Conservation (phyloP, 1,139 yeast species). For the Yamadazyma aaseri region DNA sequence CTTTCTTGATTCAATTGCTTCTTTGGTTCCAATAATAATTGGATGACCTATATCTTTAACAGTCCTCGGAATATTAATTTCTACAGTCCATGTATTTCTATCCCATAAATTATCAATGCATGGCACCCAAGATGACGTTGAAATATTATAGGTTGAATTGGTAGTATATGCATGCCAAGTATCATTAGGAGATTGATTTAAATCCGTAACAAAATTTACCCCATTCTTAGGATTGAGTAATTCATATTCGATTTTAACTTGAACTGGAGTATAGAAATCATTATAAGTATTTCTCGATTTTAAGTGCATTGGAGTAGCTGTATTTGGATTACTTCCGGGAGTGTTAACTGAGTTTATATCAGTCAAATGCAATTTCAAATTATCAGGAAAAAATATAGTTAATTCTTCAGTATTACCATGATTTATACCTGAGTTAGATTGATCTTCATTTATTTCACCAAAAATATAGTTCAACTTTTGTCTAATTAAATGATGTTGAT, state of each 20-base stretch:
- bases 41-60: slow-evolving; percentile 66
- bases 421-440: slow-evolving; percentile 12
- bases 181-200: slow-evolving; percentile 29
- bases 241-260: slow-evolving; percentile 66
- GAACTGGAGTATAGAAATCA: slow-evolving; percentile 67
- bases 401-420: slow-evolving; percentile 69
- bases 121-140: slow-evolving; percentile 96
- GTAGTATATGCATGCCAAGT: slow-evolving; percentile 86
- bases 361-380: slow-evolving; percentile 59
- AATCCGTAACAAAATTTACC: slow-evolving; percentile 63
- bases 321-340: slow-evolving; percentile 40
- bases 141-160: slow-evolving; percentile 72
- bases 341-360: slow-evolving; percentile 45
- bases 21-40: slow-evolving; percentile 37
- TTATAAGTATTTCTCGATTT: slow-evolving; percentile 29
- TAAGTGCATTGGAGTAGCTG: slow-evolving; percentile 40
- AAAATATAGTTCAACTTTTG: slow-evolving; percentile 63
- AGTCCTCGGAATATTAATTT: slow-evolving; percentile 77
- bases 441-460: slow-evolving; percentile 46
- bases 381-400: slow-evolving; percentile 68
- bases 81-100: slow-evolving; percentile 89
- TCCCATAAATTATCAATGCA: slow-evolving; percentile 90
- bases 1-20: slow-evolving; percentile 19
- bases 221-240: slow-evolving; percentile 73
- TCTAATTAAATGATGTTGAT: slow-evolving; percentile 65